These are phyloP conservation scores for Xylaria palmicola DNA, from an alignment of 495 filamentous ascomycete genomes.

Conservation along the genomic window DNA sequence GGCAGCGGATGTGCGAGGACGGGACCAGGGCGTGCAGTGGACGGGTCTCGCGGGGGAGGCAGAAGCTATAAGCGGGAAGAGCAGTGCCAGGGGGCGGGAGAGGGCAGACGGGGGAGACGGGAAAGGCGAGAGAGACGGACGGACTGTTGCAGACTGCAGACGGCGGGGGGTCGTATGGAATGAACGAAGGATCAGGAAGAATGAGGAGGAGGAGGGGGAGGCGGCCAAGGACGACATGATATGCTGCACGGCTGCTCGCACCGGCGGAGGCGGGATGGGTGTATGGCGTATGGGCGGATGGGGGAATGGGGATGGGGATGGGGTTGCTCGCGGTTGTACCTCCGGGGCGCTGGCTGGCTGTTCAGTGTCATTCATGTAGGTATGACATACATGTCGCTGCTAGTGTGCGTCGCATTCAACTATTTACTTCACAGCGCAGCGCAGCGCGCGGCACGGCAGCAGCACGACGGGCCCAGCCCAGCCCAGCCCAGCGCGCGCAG, in stretches of 20 bases:
- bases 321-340: neutral
- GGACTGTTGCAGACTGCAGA: neutral
- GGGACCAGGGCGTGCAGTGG: neutral
- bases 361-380: too few species aligned
- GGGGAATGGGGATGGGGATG: neutral
- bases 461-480: too few species aligned
- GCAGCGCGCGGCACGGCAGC: too few species aligned
- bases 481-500: too few species aligned
- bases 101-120: neutral
- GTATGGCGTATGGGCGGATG: neutral
- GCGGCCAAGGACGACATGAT: conserved; percentile 15
- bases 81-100: neutral
- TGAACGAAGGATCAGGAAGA: conserved; percentile 12
- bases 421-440: too few species aligned
- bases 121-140: neutral
- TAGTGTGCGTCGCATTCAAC: too few species aligned
- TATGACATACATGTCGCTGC: too few species aligned
- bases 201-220: conserved; percentile 6
- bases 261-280: neutral
- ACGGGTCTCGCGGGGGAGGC: conserved; percentile 15
- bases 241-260: neutral
- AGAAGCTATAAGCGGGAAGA: conserved; percentile 1
- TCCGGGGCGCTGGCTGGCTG: neutral
- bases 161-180: neutral
- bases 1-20: conserved; percentile 15